phyloP scores from a whole-genome alignment of 2,329 filamentous ascomycete genomes.

The Cladobotryum mycophilum region DNA sequence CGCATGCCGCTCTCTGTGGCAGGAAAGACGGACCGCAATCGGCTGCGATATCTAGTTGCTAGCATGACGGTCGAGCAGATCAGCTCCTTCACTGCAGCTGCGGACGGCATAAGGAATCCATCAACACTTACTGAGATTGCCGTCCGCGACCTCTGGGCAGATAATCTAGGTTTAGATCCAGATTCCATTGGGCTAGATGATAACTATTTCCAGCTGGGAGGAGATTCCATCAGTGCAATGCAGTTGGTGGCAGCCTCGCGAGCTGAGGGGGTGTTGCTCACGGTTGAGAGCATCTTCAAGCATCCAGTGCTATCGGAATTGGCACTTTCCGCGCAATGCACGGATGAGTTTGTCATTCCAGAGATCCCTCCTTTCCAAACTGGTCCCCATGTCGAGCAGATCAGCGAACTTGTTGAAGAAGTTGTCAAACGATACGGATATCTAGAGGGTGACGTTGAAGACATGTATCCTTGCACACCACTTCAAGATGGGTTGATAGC shows the following conservation, averaged over 20 bases:
- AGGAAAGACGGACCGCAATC: constrained; percentile 11
- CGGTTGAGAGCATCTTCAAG: neutral
- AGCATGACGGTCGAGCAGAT: no score
- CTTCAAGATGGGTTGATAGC: neutral
- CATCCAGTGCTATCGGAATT: neutral
- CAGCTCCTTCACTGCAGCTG: no score
- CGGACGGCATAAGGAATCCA: no score
- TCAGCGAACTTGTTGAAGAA: neutral
- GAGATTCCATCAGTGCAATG: constrained; percentile 44
- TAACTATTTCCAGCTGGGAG: constrained; percentile 43
- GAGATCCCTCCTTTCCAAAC: no score
- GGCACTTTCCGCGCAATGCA: neutral
- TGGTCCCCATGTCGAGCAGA: neutral
- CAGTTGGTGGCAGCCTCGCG: constrained; percentile 27
- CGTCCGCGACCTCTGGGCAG: no score
- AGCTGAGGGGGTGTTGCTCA: neutral
- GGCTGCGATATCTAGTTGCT: no score
- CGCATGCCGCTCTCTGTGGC: constrained; percentile 12
- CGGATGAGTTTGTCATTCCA: no score
- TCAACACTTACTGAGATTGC: no score
- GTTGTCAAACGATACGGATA: no score
- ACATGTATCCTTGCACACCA: constrained; percentile 1
- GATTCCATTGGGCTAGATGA: constrained; percentile 33
- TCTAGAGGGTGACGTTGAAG: neutral
- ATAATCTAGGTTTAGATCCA: constrained; percentile 15